A percentile compares a stretch with the other conserved stretches of the same genome.
These are phyloP conservation scores for Saturnispora besseyi DNA, from an alignment of 805 yeast species.

Conservation along the genomic window DNA sequence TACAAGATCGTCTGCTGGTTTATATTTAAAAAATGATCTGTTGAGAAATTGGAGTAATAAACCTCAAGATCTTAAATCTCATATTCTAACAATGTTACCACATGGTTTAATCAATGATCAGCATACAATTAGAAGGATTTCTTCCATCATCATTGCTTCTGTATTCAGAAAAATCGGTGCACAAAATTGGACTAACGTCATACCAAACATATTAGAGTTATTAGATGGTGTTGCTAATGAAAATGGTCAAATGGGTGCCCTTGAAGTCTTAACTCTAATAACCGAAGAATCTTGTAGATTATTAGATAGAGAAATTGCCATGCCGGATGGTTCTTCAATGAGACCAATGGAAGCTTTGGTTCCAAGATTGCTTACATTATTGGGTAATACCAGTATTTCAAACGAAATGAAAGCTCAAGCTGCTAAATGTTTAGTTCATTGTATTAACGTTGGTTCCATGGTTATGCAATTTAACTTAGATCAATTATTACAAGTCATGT, in stretches of 20 bases:
- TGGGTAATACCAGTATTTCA: slow-evolving; percentile 32
- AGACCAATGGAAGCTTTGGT: slow-evolving; percentile 58
- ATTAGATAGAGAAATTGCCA: slow-evolving; percentile 57
- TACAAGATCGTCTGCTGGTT: slow-evolving; percentile 81
- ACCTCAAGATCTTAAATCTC: slow-evolving; percentile 25
- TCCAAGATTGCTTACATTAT: slow-evolving; percentile 51
- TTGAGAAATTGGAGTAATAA: slow-evolving; percentile 29
- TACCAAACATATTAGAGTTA: slow-evolving; percentile 61
- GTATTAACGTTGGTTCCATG: slow-evolving; percentile 62
- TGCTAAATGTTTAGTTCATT: slow-evolving; percentile 66
- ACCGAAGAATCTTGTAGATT: slow-evolving; percentile 76
- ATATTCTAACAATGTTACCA: slow-evolving; percentile 30
- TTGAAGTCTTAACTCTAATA: slow-evolving; percentile 73
- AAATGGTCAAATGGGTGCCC: slow-evolving; percentile 59
- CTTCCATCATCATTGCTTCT: slow-evolving; percentile 86
- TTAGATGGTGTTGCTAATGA: slow-evolving; percentile 39
- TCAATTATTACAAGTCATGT: slow-evolving; percentile 52
- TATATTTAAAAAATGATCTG: slow-evolving; percentile 73
- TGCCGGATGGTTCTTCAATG: slow-evolving; percentile 31
- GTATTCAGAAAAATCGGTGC: slow-evolving; percentile 61
- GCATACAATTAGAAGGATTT: slow-evolving; percentile 68
- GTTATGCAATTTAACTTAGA: slow-evolving; percentile 58
- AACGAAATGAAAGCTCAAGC: slow-evolving; percentile 55
- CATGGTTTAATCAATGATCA: slow-evolving; percentile 45
- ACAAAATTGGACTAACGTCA: slow-evolving; percentile 60